Base-by-base conservation (phyloP, 176 grass and related monocot species). In the Oryza glaberrima region DNA sequence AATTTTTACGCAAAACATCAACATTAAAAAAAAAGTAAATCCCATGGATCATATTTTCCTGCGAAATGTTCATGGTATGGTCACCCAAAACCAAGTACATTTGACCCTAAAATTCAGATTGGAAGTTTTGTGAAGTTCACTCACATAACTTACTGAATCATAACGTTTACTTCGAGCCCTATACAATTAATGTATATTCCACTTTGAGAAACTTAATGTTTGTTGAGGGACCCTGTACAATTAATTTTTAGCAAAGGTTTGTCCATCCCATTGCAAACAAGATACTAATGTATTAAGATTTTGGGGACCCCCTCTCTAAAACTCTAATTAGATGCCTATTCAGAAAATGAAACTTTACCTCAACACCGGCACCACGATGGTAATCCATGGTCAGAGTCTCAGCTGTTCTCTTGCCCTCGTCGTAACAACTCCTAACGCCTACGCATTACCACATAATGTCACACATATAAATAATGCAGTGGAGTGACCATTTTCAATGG, bases 321-420 rank as follows among this genome's bases (percentile, higher is more conserved):
- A 63, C 58, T n/a, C 58, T 23, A 23, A 60, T 6, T 22, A 72
- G 45, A 79, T 16, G 36, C 26, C 46, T 38, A 48, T 69, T 61
- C 25, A 61, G 74, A 45, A 83, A 83, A 15, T 74, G 26, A 80
- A 79, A 65, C 40, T 83, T 94, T 92, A 95, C 96, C 91, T 93
- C 90, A 84, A 99, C 88, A 46, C 90, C 91, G 79, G 96, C 96
- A 67, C 91, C 91, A 3, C 93, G 91, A 84, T 99, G 96, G 76
- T 99, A 99, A 86, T 96, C 96, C 93, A 99, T 96, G 67, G 96
- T 91, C 69, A 94, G 91, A 89, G 96, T 99, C 88, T 99, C 93
- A 69, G 93, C 96, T 11, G 93, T 99, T 94, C 93, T 89, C 72
- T 99, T 99, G 30, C 96, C 96, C 77, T 99, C 96, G 77, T 99